Evolutionary conservation across 495 filamentous ascomycete genomes (phyloP).

Genomic region (Jackrogersella multiformis): DNA sequence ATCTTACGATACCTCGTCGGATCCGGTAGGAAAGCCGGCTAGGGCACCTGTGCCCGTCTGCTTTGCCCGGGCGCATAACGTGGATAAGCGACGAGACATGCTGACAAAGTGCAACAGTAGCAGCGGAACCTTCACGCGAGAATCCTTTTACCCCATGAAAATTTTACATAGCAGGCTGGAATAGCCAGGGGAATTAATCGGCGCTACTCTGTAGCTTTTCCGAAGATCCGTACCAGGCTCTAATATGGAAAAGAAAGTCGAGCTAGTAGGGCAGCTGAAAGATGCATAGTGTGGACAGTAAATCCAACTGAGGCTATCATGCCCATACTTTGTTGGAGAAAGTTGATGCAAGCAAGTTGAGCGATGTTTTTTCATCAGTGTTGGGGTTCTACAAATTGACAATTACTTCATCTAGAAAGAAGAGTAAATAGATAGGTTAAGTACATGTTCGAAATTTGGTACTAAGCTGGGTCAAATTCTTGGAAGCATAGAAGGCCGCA

Average conservation of each 20-base stretch:
- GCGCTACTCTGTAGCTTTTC: constrained; percentile 18
- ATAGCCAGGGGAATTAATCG: neutral
- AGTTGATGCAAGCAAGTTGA: constrained; percentile 7
- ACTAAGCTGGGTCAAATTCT: neutral
- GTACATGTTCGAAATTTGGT: neutral
- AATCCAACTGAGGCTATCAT: constrained; percentile 14
- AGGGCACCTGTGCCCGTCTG: constrained; percentile 10
- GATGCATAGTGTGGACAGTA: constrained; percentile 8
- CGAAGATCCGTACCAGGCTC: constrained; percentile 13
- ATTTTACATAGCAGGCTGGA: constrained; percentile 6
- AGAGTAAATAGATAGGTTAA: neutral
- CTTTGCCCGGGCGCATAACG: constrained; percentile 13
- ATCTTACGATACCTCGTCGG: constrained; percentile 31
- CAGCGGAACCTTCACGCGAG: constrained; percentile 10
- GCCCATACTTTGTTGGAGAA: neutral
- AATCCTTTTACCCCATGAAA: constrained; percentile 2
- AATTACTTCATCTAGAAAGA: constrained; percentile 1
- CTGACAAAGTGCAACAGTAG: constrained; percentile 34
- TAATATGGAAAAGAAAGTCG: constrained; percentile 3
- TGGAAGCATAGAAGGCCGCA: neutral
- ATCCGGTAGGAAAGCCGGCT: constrained; percentile 27
- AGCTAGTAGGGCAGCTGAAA: neutral
- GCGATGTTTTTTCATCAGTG: constrained; percentile 10
- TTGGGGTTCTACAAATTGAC: constrained; percentile 12
- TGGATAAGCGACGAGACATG: constrained; percentile 15